Conservation (phyloP, 768 basidiomycete genomes). For the Mycena rebaudengoi region DNA sequence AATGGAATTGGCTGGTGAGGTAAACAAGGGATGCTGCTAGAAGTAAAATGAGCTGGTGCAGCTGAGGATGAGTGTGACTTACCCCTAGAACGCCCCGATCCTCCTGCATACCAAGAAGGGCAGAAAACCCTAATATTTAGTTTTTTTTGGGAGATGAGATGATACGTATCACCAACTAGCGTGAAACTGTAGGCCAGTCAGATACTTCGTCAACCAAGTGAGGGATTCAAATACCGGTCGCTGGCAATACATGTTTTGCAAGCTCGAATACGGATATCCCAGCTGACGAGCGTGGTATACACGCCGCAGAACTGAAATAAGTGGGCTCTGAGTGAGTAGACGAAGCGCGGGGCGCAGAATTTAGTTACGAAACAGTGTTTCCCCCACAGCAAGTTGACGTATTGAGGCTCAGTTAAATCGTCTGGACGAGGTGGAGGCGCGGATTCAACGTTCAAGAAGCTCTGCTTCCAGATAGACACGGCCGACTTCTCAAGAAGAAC, state of each 20-base stretch:
- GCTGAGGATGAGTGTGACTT: too few species aligned
- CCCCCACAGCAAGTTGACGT: conserved; percentile 47
- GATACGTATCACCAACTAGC: not conserved
- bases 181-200: not conserved
- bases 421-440: conserved; percentile 36
- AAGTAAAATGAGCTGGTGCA: too few species aligned
- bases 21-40: not conserved
- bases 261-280: not conserved
- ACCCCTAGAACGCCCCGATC: too few species aligned
- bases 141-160: too few species aligned
- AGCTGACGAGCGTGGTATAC: not conserved
- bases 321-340: not conserved
- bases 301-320: not conserved
- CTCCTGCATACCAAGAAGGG: too few species aligned
- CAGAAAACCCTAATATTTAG: too few species aligned
- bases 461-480: conserved; percentile 44
- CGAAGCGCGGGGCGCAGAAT: too few species aligned
- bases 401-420: conserved; percentile 41
- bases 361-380: conserved; percentile 41
- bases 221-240: not conserved
- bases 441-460: conserved; percentile 36
- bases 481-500: conserved; percentile 39
- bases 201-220: not conserved
- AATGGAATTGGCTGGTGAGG: not conserved
- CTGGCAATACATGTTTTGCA: not conserved